phyloP scores from a whole-genome alignment of 78 protist species.

The Fonticula alba region DNA sequence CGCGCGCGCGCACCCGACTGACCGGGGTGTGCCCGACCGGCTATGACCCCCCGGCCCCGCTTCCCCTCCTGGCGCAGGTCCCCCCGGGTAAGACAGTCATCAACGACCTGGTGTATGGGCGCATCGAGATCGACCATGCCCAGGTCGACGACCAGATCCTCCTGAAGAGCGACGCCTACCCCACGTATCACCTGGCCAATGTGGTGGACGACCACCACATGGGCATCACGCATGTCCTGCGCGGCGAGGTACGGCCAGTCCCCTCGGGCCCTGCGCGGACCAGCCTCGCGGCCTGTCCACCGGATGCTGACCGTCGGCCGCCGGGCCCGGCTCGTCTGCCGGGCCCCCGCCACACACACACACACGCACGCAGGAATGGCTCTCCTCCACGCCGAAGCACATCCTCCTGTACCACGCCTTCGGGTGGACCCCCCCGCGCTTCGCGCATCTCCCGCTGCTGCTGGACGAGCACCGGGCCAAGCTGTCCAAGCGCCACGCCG shows the following conservation, averaged over 20 bases:
- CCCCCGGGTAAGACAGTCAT: constrained; percentile 13
- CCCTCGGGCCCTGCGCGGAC: constrained; percentile 1
- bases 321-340: not conserved
- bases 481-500: constrained; percentile 55
- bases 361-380: constrained; percentile 41
- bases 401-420: constrained; percentile 41
- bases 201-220: constrained; percentile 66
- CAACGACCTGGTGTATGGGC: constrained; percentile 29
- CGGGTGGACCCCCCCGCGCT: constrained; percentile 38
- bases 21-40: not conserved
- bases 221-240: constrained; percentile 55
- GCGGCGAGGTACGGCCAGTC: constrained; percentile 36
- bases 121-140: constrained; percentile 18
- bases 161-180: constrained; percentile 54
- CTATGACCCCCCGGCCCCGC: constrained; percentile 1
- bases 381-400: constrained; percentile 55
- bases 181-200: constrained; percentile 71
- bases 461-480: constrained; percentile 39
- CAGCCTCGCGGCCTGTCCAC: not conserved
- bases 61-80: not conserved
- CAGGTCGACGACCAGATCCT: constrained; percentile 44
- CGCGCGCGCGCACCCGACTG: not conserved
- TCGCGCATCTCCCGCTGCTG: constrained; percentile 63
- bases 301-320: too few species aligned
- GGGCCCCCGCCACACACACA: not conserved